A percentile compares a stretch with the other conserved stretches of the same genome.
Evolutionary conservation across 805 yeast genomes (phyloP).

Genomic region (Diddensiella transvaalensis): DNA sequence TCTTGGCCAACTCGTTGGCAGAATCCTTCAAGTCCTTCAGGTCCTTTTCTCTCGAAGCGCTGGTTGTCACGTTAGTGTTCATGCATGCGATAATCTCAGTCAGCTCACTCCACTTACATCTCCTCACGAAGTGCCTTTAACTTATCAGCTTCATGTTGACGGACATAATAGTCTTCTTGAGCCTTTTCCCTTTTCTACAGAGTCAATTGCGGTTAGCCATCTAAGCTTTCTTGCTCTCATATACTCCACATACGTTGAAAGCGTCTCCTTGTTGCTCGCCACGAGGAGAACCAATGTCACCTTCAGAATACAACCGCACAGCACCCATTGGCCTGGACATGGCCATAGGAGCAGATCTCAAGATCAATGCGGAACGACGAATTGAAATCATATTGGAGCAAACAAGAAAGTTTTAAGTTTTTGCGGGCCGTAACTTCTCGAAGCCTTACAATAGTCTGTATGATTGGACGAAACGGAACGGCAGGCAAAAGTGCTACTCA

Average conservation of each 20-base stretch:
- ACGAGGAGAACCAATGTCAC: slow-evolving; percentile 60
- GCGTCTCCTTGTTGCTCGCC: slow-evolving; percentile 53
- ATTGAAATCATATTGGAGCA: slow-evolving; percentile 1
- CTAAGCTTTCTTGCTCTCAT: background rate
- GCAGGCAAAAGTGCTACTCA: too few species aligned
- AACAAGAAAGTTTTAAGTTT: too few species aligned
- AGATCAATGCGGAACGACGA: slow-evolving; percentile 2
- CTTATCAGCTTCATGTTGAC: slow-evolving; percentile 87
- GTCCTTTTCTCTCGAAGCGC: slow-evolving; percentile 1
- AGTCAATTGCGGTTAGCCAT: too few species aligned
- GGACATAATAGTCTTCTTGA: slow-evolving; percentile 79
- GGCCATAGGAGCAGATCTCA: background rate
- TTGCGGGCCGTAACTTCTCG: too few species aligned
- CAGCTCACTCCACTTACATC: slow-evolving; percentile 35
- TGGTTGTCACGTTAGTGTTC: too few species aligned
- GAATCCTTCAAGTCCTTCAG: background rate
- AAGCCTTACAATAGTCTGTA: too few species aligned
- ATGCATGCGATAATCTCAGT: too few species aligned
- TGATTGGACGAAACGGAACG: too few species aligned
- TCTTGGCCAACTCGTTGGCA: background rate
- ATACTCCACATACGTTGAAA: slow-evolving; percentile 46
- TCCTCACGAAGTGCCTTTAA: slow-evolving; percentile 66
- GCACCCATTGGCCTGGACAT: slow-evolving; percentile 1
- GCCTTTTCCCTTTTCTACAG: slow-evolving; percentile 86
- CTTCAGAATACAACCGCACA: slow-evolving; percentile 47